phyloP scores from a whole-genome alignment of 23 red algal species.

The Cyanidioschyzon merolae region DNA sequence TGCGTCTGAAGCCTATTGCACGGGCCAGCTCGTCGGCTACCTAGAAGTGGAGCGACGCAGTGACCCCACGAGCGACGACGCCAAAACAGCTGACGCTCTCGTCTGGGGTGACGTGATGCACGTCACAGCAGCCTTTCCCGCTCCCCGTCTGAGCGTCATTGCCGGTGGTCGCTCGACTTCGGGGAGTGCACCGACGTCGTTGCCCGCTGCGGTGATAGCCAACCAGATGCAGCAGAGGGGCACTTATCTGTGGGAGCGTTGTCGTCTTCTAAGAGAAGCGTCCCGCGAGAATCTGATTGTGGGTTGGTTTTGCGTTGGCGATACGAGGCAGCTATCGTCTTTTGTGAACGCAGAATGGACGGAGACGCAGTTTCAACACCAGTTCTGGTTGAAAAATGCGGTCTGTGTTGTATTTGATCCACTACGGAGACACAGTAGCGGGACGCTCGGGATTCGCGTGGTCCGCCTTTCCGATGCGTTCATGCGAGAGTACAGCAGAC shows the following conservation, averaged over 20 bases:
- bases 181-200: not conserved
- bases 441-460: slow-evolving; percentile 58
- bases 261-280: slow-evolving; percentile 51
- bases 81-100: too few species aligned
- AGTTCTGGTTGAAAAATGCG: slow-evolving; percentile 66
- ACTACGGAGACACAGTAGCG: slow-evolving; percentile 41
- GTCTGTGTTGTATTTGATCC: slow-evolving; percentile 93
- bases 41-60: not conserved
- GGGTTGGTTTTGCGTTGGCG: slow-evolving; percentile 79
- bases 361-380: slow-evolving; percentile 93
- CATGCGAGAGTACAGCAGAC: slow-evolving; percentile 36
- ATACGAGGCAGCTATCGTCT: slow-evolving; percentile 56
- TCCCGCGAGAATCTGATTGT: slow-evolving; percentile 88
- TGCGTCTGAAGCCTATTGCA: not conserved
- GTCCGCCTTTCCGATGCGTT: slow-evolving; percentile 72
- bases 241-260: not conserved
- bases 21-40: not conserved
- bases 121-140: not conserved
- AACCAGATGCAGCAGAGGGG: slow-evolving; percentile 1
- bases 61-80: not conserved
- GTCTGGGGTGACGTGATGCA: not conserved
- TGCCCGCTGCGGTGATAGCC: not conserved
- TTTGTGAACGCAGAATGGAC: slow-evolving; percentile 86
- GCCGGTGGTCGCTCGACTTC: not conserved
- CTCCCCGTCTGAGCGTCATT: not conserved